phyloP scores from a whole-genome alignment of 805 yeast species.

The Saturnispora kantuleensis region DNA sequence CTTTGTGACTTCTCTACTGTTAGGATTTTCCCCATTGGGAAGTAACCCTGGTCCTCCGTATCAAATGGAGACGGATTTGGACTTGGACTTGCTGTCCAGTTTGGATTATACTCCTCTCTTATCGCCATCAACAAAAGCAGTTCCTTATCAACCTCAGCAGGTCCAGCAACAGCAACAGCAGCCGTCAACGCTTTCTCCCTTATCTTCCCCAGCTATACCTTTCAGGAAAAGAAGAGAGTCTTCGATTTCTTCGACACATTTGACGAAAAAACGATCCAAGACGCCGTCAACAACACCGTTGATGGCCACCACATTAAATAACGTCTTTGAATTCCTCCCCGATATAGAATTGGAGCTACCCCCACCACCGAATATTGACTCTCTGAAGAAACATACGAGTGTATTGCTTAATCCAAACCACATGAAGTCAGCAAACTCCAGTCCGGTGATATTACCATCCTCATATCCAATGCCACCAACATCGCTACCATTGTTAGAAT shows the following conservation, averaged over 20 bases:
- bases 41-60: not conserved
- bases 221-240: slow-evolving; percentile 25
- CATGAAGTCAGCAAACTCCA: slow-evolving; percentile 23
- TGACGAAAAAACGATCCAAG: slow-evolving; percentile 1
- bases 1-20: not conserved
- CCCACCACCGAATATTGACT: slow-evolving; percentile 16
- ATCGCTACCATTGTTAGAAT: not conserved
- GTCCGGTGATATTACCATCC: slow-evolving; percentile 29
- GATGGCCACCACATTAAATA: slow-evolving; percentile 4
- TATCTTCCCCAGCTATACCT: slow-evolving; percentile 61
- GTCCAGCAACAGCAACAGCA: not conserved
- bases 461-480: slow-evolving; percentile 14
- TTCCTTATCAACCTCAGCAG: not conserved
- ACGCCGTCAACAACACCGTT: slow-evolving; percentile 14
- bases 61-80: slow-evolving; percentile 7
- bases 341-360: slow-evolving; percentile 8
- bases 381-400: slow-evolving; percentile 19
- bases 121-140: slow-evolving; percentile 43
- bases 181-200: slow-evolving; percentile 32
- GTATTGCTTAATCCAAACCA: slow-evolving; percentile 26
- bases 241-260: slow-evolving; percentile 7
- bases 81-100: slow-evolving; percentile 36
- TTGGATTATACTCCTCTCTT: slow-evolving; percentile 66
- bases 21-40: not conserved
- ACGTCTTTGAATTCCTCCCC: slow-evolving; percentile 1